Percentiles rank a stretch among this genome's conserved stretches.
Evolutionary conservation across 768 basidiomycete species (phyloP).

Genomic region (Grammothele lineata): DNA sequence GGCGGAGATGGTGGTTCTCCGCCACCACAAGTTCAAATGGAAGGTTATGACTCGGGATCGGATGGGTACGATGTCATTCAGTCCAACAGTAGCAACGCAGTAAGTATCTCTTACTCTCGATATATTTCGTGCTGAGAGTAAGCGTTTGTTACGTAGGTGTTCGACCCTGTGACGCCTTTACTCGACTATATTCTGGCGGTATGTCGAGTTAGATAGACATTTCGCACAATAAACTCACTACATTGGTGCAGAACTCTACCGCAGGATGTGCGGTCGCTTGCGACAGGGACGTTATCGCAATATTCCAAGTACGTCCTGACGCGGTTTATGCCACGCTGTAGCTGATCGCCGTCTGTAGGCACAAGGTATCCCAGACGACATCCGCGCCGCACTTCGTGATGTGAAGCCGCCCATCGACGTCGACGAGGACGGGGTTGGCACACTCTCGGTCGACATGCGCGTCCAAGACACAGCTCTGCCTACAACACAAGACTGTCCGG

Average conservation of each 20-base stretch:
- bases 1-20: neutral
- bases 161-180: slow-evolving; percentile 10
- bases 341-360: neutral
- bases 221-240: neutral
- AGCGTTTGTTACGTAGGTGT: too few relatives aligned
- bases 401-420: slow-evolving; percentile 11
- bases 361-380: slow-evolving; percentile 4
- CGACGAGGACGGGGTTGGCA: slow-evolving; percentile 6
- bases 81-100: too few relatives aligned
- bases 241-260: slow-evolving; percentile 3
- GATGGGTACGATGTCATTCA: too few relatives aligned
- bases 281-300: slow-evolving; percentile 5
- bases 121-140: too few relatives aligned
- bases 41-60: too few relatives aligned
- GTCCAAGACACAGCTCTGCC: neutral
- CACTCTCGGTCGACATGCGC: neutral
- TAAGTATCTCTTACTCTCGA: too few relatives aligned
- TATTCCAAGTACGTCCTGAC: slow-evolving; percentile 4
- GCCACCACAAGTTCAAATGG: too few relatives aligned
- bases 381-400: neutral
- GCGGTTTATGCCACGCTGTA: neutral
- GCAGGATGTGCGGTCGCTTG: slow-evolving; percentile 10
- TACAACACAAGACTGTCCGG: neutral
- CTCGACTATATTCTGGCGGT: slow-evolving; percentile 15
- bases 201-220: neutral